A percentile compares a stretch with the other conserved stretches of the same genome.
Conservation (phyloP, 257 asterid genomes). For the Osmanthus fragrans region DNA sequence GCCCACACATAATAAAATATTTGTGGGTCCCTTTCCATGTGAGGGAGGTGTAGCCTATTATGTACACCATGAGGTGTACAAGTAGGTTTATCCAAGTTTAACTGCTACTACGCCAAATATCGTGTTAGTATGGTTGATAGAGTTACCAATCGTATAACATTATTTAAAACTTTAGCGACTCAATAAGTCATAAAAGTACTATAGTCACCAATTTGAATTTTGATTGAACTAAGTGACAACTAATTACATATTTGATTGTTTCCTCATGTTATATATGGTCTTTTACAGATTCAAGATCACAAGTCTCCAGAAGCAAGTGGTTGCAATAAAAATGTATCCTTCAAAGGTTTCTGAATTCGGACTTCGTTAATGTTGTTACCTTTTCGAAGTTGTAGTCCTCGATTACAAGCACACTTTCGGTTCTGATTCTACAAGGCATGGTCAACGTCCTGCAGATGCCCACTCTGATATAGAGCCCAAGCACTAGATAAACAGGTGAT, state of each 20-base stretch:
- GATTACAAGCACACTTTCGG: conserved; percentile 53
- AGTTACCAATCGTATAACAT: no score
- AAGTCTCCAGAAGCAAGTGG: conserved; percentile 59
- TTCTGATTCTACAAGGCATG: conserved; percentile 61
- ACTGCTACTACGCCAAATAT: background rate
- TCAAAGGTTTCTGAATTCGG: conserved; percentile 14
- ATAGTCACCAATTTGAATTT: no score
- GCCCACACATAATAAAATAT: no score
- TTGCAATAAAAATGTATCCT: conserved; percentile 74
- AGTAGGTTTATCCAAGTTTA: no score
- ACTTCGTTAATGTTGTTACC: conserved; percentile 19
- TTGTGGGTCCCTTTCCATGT: no score
- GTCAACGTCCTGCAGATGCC: conserved; percentile 53
- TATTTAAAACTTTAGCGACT: no score
- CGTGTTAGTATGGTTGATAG: no score
- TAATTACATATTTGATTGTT: no score
- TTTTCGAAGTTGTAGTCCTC: conserved; percentile 38
- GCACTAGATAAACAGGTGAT: conserved; percentile 74
- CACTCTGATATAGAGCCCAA: conserved; percentile 52
- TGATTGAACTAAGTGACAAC: no score
- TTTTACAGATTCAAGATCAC: conserved; percentile 67
- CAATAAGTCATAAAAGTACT: no score
- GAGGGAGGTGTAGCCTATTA: no score
- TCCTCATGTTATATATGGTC: conserved; percentile 28
- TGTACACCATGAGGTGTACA: no score